Evolutionary conservation across 1,284 basidiomycete genomes (phyloP), one percentile per base, ranked within the genome.

Genomic region (Termitomyces sp.): DNA sequence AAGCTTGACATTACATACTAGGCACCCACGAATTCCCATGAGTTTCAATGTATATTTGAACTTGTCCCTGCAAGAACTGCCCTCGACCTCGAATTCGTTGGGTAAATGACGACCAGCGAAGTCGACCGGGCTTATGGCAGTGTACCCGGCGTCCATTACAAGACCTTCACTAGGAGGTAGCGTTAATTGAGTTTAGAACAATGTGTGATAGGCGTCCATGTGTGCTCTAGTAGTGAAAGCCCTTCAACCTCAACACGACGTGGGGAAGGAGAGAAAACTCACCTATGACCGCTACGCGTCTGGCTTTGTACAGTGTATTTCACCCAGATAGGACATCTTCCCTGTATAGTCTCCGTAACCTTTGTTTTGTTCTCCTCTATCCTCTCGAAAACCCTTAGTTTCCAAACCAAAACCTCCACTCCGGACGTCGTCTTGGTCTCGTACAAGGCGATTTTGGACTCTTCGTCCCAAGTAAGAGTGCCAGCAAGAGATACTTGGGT

Each of bases 401-500:
- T 71, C 68, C 66, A 68, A 3, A 71, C 63, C 41, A 54, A 49
- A 24, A 71, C 43, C 19, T 35, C 39, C 24, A 53, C 60, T 2
- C 64, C 65, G 1, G 51, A 53, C 24, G 57, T 59, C 2, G 63
- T 53, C 19, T 59, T 49, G 34, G 59, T 66, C 49, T 72, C 71
- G 45, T 70, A 72, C 30, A 72, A 53, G 16, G 63, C 50, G 10
- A 63, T 21, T 30, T 59, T 61, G 3, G 57, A 53, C 3, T 58
- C 45, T 26, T 67, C 60, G 38, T 71, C 67, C 68, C 67, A 72
- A 1, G 69, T 67, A 9, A 71, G 54, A 8, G 66, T 67, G 1
- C 69, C 72, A 28, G 46, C 49, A 26, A 72, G 42, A 6, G 56
- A 45, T 3, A 72, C 65, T 13, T 60, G 54, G 16, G 39, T 57